Conservation (phyloP, 2,329 filamentous ascomycete genomes). For the Penicillium sp. region DNA sequence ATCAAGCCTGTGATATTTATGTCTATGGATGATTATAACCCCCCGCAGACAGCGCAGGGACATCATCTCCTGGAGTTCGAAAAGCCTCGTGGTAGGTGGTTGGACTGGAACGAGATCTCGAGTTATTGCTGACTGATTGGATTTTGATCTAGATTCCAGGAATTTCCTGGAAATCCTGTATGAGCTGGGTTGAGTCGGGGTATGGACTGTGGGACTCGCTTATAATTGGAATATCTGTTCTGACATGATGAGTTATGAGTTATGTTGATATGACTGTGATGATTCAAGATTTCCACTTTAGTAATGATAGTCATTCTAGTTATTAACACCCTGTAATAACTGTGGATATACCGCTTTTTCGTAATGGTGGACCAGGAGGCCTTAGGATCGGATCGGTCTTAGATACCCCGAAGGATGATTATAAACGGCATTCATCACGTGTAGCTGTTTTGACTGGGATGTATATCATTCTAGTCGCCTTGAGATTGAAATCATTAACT, state of each 20-base stretch:
- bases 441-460: too few relatives aligned
- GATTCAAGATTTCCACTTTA: conserved; percentile 12
- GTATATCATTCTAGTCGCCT: too few relatives aligned
- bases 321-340: too few relatives aligned
- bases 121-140: conserved; percentile 7
- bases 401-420: too few relatives aligned
- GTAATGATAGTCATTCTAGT: too few relatives aligned
- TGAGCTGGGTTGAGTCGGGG: conserved; percentile 19
- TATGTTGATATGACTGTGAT: conserved; percentile 24
- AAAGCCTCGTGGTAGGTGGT: conserved; percentile 28
- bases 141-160: conserved; percentile 35
- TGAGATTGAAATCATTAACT: too few relatives aligned
- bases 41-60: conserved; percentile 35
- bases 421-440: too few relatives aligned
- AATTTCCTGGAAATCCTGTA: conserved; percentile 36
- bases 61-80: conserved; percentile 43
- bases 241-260: conserved; percentile 19
- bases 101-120: not conserved
- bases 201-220: not conserved
- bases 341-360: too few relatives aligned
- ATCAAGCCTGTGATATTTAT: conserved; percentile 54
- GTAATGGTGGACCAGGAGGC: too few relatives aligned
- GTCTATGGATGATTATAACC: conserved; percentile 47
- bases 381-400: too few relatives aligned
- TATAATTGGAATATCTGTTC: conserved; percentile 1